phyloP scores from a whole-genome alignment of 2,329 filamentous ascomycete genomes.

The Aspergillus jensenii region DNA sequence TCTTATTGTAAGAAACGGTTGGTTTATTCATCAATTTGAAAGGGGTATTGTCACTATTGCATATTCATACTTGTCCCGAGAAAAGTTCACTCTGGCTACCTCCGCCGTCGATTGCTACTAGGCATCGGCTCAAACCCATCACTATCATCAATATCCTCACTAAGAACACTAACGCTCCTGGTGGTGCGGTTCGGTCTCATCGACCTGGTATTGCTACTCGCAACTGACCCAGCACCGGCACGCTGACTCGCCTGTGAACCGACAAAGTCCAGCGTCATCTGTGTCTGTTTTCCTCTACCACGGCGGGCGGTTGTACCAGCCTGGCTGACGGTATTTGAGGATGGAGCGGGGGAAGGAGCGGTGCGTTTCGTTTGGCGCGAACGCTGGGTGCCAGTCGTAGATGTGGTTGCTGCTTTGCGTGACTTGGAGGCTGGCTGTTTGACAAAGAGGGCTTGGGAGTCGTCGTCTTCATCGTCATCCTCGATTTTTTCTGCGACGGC shows the following conservation, averaged over 20 bases:
- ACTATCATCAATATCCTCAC: slow-evolving; percentile 43
- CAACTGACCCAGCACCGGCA: slow-evolving; percentile 16
- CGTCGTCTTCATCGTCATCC: slow-evolving; percentile 29
- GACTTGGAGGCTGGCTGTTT: slow-evolving; percentile 33
- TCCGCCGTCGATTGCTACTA: slow-evolving; percentile 23
- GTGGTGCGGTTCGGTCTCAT: slow-evolving; percentile 32
- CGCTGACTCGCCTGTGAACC: slow-evolving; percentile 37
- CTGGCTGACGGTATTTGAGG: slow-evolving; percentile 31
- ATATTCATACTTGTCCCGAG: background rate
- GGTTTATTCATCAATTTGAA: background rate
- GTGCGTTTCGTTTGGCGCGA: slow-evolving; percentile 23
- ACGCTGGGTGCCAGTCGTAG: slow-evolving; percentile 22
- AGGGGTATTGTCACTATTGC: background rate
- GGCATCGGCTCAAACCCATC: slow-evolving; percentile 48
- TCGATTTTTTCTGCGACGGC: slow-evolving; percentile 28
- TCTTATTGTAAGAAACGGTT: background rate
- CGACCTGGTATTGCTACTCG: slow-evolving; percentile 3
- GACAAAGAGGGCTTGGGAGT: slow-evolving; percentile 44
- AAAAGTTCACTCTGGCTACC: slow-evolving; percentile 12
- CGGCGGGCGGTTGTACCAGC: slow-evolving; percentile 28
- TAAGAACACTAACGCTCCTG: slow-evolving; percentile 35
- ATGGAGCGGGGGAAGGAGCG: slow-evolving; percentile 33
- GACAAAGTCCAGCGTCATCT: slow-evolving; percentile 45
- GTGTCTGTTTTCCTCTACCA: slow-evolving; percentile 29
- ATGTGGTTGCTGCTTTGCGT: slow-evolving; percentile 23